A percentile compares a stretch with the other conserved stretches of the same genome.
Conservation (phyloP, 2,329 filamentous ascomycete genomes). For the Nectriaceae sp. region DNA sequence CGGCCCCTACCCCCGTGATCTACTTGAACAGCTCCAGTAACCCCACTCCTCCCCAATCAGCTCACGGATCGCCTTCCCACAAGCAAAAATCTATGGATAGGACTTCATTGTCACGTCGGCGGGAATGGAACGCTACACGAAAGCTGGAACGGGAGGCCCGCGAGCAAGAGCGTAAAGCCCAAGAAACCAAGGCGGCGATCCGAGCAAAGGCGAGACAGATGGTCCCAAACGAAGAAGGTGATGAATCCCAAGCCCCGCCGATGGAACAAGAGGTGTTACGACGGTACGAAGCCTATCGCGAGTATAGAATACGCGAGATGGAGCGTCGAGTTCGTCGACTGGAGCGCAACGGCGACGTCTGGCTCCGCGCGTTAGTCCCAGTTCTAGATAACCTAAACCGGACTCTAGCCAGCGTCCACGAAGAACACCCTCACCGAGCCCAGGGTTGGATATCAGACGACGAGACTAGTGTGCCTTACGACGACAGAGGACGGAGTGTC, state of each 20-base stretch:
- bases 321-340: constrained; percentile 47
- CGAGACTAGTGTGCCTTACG: constrained; percentile 17
- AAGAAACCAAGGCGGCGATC: constrained; percentile 21
- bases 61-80: constrained; percentile 29
- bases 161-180: constrained; percentile 28
- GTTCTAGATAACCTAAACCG: constrained; percentile 47
- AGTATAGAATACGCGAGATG: constrained; percentile 48
- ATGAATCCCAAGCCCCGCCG: constrained; percentile 18
- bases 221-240: constrained; percentile 24
- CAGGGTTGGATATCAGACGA: constrained; percentile 37
- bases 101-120: constrained; percentile 34
- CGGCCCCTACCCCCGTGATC: constrained; percentile 8
- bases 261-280: constrained; percentile 38
- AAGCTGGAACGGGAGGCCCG: constrained; percentile 29
- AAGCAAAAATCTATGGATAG: constrained; percentile 26
- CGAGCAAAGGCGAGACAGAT: constrained; percentile 22
- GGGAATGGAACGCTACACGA: constrained; percentile 35
- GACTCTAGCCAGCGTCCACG: constrained; percentile 28
- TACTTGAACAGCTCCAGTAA: constrained; percentile 21
- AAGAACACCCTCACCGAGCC: constrained; percentile 15
- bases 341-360: constrained; percentile 49
- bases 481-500: constrained; percentile 9
- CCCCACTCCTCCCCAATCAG: constrained; percentile 34
- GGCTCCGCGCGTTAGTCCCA: constrained; percentile 46
- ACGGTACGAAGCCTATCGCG: constrained; percentile 43